These are phyloP conservation scores for Kodamaea lidongshanica DNA, from an alignment of 805 yeast species.

Conservation along the genomic window DNA sequence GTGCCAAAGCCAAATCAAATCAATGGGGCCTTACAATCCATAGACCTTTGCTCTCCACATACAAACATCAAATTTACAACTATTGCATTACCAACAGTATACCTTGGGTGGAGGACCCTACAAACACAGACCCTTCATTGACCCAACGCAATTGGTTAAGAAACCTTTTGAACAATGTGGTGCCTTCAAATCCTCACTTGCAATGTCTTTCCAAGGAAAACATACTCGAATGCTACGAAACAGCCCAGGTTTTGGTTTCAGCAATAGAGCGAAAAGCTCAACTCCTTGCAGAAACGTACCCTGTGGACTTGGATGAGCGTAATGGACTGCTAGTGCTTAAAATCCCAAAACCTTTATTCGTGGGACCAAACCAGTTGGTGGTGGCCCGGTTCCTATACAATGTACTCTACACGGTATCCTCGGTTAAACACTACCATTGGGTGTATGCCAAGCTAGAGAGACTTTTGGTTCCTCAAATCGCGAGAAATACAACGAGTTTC, in stretches of 20 bases:
- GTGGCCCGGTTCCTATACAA: conserved; percentile 27
- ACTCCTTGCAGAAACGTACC: too few relatives aligned
- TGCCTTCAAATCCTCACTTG: too few relatives aligned
- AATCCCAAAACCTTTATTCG: conserved; percentile 10
- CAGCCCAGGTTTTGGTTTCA: conserved; percentile 6
- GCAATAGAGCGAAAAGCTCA: too few relatives aligned
- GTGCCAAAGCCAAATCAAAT: conserved; percentile 29
- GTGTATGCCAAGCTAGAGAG: conserved; percentile 33
- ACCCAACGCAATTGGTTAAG: conserved; percentile 58
- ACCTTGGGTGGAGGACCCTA: conserved; percentile 65
- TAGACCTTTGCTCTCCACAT: conserved; percentile 51
- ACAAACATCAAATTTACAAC: conserved; percentile 40
- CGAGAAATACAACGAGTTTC: not conserved
- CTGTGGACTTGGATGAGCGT: conserved; percentile 5
- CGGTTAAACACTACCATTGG: conserved; percentile 35
- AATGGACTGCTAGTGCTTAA: conserved; percentile 10
- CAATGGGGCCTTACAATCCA: conserved; percentile 18
- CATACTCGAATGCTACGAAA: conserved; percentile 10
- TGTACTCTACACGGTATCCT: conserved; percentile 21
- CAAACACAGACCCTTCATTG: conserved; percentile 49
- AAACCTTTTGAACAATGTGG: conserved; percentile 17
- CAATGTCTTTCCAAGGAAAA: conserved; percentile 5
- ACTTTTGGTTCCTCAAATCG: conserved; percentile 23
- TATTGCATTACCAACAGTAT: conserved; percentile 40
- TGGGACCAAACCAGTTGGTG: conserved; percentile 12